Evolutionary conservation across 1,284 basidiomycete species (phyloP).

Genomic region (Cryptococcus sp.): DNA sequence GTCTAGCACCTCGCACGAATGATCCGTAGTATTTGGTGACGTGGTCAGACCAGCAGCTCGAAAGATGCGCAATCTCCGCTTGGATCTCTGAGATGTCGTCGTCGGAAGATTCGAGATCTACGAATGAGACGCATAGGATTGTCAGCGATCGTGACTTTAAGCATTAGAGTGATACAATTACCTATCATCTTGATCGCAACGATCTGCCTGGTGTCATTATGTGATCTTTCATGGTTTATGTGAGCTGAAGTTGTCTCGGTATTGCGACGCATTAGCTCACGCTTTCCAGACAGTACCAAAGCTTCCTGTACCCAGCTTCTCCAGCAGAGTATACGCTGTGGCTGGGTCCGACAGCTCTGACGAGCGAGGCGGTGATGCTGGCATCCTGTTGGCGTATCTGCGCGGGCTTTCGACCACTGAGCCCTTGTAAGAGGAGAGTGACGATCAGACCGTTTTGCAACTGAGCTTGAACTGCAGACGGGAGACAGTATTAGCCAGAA

Average conservation of each 20-base stretch:
- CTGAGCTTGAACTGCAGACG: too few relatives aligned
- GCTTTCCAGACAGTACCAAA: constrained; percentile 98
- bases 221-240: constrained; percentile 57
- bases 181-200: constrained; percentile 99
- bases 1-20: constrained; percentile 93
- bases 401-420: not conserved
- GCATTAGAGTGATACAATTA: constrained; percentile 48
- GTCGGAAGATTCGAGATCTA: constrained; percentile 66
- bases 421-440: not conserved
- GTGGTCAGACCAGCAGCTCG: constrained; percentile 92
- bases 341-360: constrained; percentile 63
- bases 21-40: constrained; percentile 96
- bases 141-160: not conserved
- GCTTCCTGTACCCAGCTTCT: constrained; percentile 95
- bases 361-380: constrained; percentile 10
- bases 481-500: not conserved
- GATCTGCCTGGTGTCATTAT: constrained; percentile 88
- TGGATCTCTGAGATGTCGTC: constrained; percentile 97
- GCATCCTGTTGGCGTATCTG: constrained; percentile 1
- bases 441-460: too few relatives aligned
- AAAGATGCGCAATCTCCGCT: constrained; percentile 92
- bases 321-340: constrained; percentile 85
- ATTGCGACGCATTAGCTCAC: constrained; percentile 36
- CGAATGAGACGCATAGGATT: not conserved
- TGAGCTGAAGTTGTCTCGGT: constrained; percentile 10